phyloP scores from a whole-genome alignment of 495 filamentous ascomycete species.

The Choiromyces venosus region DNA sequence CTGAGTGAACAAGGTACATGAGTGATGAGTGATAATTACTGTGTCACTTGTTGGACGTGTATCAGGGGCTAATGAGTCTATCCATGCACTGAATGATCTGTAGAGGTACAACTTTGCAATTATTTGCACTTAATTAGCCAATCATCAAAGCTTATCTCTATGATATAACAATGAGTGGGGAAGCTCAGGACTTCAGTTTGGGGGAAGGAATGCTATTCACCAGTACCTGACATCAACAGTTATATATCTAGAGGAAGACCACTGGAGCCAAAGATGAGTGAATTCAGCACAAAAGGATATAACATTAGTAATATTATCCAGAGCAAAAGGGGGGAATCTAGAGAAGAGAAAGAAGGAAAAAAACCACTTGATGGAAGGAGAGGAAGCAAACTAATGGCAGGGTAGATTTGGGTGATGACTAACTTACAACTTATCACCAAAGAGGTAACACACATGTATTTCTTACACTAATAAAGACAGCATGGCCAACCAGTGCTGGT shows the following conservation, averaged over 20 bases:
- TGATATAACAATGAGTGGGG: background rate
- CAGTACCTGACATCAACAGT: background rate
- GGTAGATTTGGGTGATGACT: background rate
- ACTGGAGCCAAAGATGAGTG: background rate
- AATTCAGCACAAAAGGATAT: background rate
- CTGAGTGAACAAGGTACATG: background rate
- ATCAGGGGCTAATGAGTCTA: background rate
- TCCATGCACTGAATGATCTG: background rate
- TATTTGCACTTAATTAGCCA: background rate
- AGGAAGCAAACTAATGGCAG: background rate
- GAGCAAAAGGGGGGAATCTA: background rate
- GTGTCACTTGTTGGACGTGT: background rate
- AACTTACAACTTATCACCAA: background rate
- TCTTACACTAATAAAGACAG: background rate
- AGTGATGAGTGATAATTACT: background rate
- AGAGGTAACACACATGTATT: background rate
- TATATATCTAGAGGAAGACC: background rate
- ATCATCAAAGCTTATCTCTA: background rate
- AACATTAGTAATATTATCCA: background rate
- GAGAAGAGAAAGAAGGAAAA: background rate
- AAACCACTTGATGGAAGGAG: background rate
- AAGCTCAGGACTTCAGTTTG: background rate
- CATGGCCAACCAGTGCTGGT: too few species aligned
- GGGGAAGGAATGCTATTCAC: background rate
- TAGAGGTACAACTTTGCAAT: background rate